Evolutionary conservation across 768 basidiomycete genomes (phyloP), one percentile per base, ranked within the genome.

Genomic region (Lactarius hatsudake): DNA sequence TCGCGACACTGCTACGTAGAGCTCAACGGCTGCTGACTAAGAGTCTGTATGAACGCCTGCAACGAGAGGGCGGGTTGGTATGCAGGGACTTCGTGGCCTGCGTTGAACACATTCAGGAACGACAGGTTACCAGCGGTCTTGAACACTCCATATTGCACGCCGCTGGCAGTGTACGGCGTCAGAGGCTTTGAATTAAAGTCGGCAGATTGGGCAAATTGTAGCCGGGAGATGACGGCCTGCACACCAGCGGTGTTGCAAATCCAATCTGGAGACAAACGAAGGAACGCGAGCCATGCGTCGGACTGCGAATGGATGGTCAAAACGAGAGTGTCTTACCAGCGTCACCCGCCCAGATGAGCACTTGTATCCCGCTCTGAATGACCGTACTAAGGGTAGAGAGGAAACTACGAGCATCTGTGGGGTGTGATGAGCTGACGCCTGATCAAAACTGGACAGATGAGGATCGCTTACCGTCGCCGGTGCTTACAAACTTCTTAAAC

Each of bases 41-140:
- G 56, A 8, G 68, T 69, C 48, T 71, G 70, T 3, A 56, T 9
- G 60, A 69, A 71, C 10, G 65, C 45, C 38, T 71, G 70, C 7
- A 71, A 57, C 1, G 68, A 57, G 20, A 61, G 18, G 28, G 20
- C 51, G 3, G 59, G 62, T 26, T 69, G 32, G 42, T 69, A 71
- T 42, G 70, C 70, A 9, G 70, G 58, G 32, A 71, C 59, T n/a
- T 32, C 38, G 40, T 66, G 65, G 18, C 81, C 82, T 17, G 83
- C 80, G 2, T 79, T 81, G 55, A 74, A 80, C 32, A 83, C 76
- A 4, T 82, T 76, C 23, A 84, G 65, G 66, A 83, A 83, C 4
- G 82, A 81, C 64, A 77, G 73, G 0, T 75, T 81, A 1, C 82
- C 83, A 10, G 82, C 81, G 57, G 81, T 82, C 74, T 84, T 83